Conservation (phyloP, 148 eudicot species). For the Oxyria digyna region DNA sequence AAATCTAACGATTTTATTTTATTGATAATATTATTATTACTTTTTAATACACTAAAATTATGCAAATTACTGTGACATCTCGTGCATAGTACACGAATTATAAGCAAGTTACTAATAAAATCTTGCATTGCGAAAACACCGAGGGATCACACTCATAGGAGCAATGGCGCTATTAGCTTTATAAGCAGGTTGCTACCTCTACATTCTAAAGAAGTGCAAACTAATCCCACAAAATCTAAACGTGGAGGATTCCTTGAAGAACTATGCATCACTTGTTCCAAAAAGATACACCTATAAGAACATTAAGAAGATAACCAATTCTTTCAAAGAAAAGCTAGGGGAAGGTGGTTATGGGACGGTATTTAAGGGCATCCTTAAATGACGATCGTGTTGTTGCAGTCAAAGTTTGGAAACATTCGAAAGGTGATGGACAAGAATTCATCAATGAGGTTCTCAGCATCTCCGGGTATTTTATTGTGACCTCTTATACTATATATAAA, state of each 20-base stretch:
- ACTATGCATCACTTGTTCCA: constrained; percentile 2
- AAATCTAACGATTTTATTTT: too few species aligned
- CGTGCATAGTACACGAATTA: too few species aligned
- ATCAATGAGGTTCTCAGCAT: neutral
- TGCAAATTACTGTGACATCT: too few species aligned
- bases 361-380: neutral
- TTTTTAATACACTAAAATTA: too few species aligned
- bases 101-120: too few species aligned
- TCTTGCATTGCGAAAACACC: too few species aligned
- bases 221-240: neutral
- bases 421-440: neutral
- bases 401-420: neutral
- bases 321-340: neutral
- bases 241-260: constrained; percentile 1
- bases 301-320: neutral
- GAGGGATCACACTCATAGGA: neutral
- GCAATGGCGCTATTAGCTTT: too few species aligned
- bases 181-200: too few species aligned
- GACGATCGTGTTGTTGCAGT: neutral
- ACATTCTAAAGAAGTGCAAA: neutral
- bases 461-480: neutral
- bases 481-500: neutral
- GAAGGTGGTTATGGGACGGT: constrained; percentile 5
- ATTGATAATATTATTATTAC: too few species aligned
- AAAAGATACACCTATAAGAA: neutral